Base-by-base conservation (phyloP, 1,284 basidiomycete species). In the Fomitopsis betulina region DNA sequence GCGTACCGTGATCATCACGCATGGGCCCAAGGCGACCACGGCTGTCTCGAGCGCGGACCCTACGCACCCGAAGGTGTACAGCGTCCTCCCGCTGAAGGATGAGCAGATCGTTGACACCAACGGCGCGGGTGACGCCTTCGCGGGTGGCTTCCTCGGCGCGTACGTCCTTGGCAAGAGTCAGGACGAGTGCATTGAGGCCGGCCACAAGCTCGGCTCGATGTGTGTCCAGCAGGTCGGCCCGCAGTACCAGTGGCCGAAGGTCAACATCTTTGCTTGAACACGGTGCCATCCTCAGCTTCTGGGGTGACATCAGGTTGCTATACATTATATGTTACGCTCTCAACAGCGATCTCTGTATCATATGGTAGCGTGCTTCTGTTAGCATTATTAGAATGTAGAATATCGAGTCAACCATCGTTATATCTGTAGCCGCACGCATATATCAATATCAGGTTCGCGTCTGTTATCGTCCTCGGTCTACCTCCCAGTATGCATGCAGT, bases 41-140 rank as follows among this genome's bases (percentile, higher is more conserved):
- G 79, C 96, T 58, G 93, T 94, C 39, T 82, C 83, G 19, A 80
- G 85, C 32, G 79, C 77, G 42, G 79, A 84, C 13, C 77, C 83
- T 3, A 79, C 84, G 25, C 72, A 68, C 43, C 75, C 80, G 13
- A 82, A 81, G 79, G 73, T 79, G 13, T 90, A 80, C 76, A 67
- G 79, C 35, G 93, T 96, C 52, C 72, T 79, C 58, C 78, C 83
- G 53, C 79, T 98, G 61, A 68, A 75, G 55, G 79, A 80, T 63
- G 82, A 82, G 58, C 72, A 89, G 72, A 96, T 99, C 67, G 88
- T 98, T 59, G 97, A 99, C 75, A 99, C 97, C 58, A 99, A 99
- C 76, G 97, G 94, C 55, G 97, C 97, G n/a, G 97, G 97, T 55
- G 97, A 99, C 73, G 95, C 94, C 54, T 99, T 99, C 67, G 94